Evolutionary conservation across 2,329 filamentous ascomycete genomes (phyloP).

Genomic region (Cercospora zeae-maydis): DNA sequence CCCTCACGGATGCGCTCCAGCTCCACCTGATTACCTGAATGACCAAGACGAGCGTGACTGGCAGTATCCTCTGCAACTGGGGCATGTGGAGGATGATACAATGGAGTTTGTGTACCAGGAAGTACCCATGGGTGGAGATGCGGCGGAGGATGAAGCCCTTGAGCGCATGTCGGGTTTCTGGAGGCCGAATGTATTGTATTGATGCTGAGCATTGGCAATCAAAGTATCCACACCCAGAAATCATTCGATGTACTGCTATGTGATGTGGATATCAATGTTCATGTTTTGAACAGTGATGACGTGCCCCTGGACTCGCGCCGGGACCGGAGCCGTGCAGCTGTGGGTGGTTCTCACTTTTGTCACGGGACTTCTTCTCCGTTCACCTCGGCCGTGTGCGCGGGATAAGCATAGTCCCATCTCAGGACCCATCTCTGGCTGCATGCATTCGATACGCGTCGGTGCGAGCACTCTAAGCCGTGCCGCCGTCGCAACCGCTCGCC

Average conservation of each 20-base stretch:
- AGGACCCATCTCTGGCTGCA: slow-evolving; percentile 7
- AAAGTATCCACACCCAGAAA: slow-evolving; percentile 13
- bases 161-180: slow-evolving; percentile 40
- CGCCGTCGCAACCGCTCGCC: slow-evolving; percentile 7
- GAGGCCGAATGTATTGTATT: slow-evolving; percentile 47
- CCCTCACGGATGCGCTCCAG: neutral
- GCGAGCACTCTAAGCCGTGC: slow-evolving; percentile 2
- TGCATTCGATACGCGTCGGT: slow-evolving; percentile 18
- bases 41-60: neutral
- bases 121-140: neutral
- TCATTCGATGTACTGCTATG: neutral
- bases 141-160: neutral
- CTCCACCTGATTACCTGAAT: neutral
- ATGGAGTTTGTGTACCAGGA: neutral
- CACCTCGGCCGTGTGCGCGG: slow-evolving; percentile 13
- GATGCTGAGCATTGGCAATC: slow-evolving; percentile 19
- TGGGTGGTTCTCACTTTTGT: neutral
- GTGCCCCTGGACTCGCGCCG: slow-evolving; percentile 5
- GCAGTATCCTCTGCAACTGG: neutral
- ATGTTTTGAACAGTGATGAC: neutral
- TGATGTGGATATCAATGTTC: too few species aligned
- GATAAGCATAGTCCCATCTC: neutral
- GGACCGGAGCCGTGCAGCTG: slow-evolving; percentile 1
- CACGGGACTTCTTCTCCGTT: slow-evolving; percentile 1
- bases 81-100: neutral